Percentiles rank a stretch among this genome's conserved stretches.
These are phyloP conservation scores for Musa troglodytarum DNA, from an alignment of 176 grass and related monocot species.

Conservation along the genomic window DNA sequence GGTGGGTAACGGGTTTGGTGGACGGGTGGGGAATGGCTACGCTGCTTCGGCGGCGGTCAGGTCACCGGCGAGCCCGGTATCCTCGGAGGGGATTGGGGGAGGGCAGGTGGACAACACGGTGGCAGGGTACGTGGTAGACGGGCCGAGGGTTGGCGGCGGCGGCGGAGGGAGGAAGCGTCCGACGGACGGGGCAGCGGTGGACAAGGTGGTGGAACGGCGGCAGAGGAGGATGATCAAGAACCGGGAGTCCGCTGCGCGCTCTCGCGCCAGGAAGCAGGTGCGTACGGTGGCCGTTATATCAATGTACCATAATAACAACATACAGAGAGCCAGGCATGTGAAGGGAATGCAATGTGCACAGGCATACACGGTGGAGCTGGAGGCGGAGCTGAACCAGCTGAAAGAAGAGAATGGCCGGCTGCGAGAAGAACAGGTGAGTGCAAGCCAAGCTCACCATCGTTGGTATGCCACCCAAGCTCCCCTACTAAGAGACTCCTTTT, in stretches of 20 bases:
- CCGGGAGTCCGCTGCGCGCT: constrained; percentile 68
- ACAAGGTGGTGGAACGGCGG: constrained; percentile 71
- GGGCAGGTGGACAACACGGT: constrained; percentile 40
- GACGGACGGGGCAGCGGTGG: neutral
- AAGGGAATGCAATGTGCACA: constrained; percentile 9
- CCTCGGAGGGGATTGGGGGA: constrained; percentile 39
- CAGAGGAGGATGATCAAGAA: constrained; percentile 98
- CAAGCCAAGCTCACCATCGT: too few relatives aligned
- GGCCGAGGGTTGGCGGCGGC: constrained; percentile 7
- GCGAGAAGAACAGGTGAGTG: constrained; percentile 55
- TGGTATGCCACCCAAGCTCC: too few relatives aligned
- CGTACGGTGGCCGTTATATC: neutral
- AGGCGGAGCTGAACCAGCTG: constrained; percentile 72
- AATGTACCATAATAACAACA: too few relatives aligned
- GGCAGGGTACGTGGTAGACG: constrained; percentile 22
- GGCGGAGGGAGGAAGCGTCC: constrained; percentile 30
- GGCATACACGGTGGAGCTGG: constrained; percentile 91
- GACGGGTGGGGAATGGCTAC: too few relatives aligned
- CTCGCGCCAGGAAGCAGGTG: constrained; percentile 90
- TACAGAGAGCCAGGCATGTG: too few relatives aligned
- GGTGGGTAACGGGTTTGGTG: too few relatives aligned
- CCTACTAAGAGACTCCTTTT: too few relatives aligned
- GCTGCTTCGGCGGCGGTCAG: constrained; percentile 7
- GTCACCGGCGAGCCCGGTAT: constrained; percentile 33
- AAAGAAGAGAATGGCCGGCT: constrained; percentile 80